phyloP scores from a whole-genome alignment of 768 basidiomycete genomes.

The Psilocybe azurescens region DNA sequence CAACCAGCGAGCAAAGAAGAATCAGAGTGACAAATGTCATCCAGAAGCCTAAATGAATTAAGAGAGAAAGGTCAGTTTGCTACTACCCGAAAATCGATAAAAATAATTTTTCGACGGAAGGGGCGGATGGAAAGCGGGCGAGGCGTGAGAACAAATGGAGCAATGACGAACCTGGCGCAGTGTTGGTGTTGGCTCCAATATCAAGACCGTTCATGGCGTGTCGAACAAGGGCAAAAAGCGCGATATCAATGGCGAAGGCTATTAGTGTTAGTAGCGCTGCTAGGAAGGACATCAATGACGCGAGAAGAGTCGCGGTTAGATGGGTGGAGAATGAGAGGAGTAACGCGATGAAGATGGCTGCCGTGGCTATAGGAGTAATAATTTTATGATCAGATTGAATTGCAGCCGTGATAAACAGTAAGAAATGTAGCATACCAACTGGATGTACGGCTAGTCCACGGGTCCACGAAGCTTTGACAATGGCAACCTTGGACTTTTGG shows the following conservation, averaged over 20 bases:
- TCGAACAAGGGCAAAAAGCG: slow-evolving; percentile 67
- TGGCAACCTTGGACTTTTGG: slow-evolving; percentile 39
- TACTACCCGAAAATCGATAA: too few species aligned
- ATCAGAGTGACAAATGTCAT: slow-evolving; percentile 71
- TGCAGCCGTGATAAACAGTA: too few species aligned
- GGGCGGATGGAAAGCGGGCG: too few species aligned
- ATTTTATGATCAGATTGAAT: not conserved
- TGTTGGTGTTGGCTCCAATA: slow-evolving; percentile 50
- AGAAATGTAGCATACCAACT: slow-evolving; percentile 53
- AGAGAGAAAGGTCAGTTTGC: not conserved
- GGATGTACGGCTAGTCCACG: slow-evolving; percentile 78
- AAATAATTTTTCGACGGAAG: too few species aligned
- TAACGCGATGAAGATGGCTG: slow-evolving; percentile 67
- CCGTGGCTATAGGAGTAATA: slow-evolving; percentile 42
- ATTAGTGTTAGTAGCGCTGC: slow-evolving; percentile 72
- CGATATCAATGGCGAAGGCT: slow-evolving; percentile 79
- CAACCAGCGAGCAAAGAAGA: slow-evolving; percentile 68
- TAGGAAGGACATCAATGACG: slow-evolving; percentile 72
- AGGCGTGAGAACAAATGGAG: slow-evolving; percentile 3
- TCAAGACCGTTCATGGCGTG: slow-evolving; percentile 60
- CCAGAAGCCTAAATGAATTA: slow-evolving; percentile 65
- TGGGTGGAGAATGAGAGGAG: slow-evolving; percentile 60
- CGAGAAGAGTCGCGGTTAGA: slow-evolving; percentile 55
- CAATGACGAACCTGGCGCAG: slow-evolving; percentile 62
- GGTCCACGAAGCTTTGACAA: slow-evolving; percentile 67